Percentiles rank a stretch among this genome's conserved stretches.
These are phyloP conservation scores for Coprinopsis strossmayeri DNA, from an alignment of 768 basidiomycete species.

Conservation along the genomic window DNA sequence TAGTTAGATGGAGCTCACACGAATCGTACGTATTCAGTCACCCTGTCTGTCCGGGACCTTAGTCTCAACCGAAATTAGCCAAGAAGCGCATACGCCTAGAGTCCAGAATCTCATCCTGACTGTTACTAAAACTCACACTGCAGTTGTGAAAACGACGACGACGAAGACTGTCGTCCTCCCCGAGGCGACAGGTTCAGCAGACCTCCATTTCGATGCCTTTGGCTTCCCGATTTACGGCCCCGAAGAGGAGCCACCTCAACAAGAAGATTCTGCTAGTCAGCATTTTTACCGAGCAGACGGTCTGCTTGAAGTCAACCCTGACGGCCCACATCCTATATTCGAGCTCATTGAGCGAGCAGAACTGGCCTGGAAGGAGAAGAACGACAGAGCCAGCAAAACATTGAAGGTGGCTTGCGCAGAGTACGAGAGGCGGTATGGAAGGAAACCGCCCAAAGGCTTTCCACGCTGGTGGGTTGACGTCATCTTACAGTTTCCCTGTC, in stretches of 20 bases:
- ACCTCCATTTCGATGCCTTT: neutral
- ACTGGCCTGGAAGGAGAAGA: conserved; percentile 46
- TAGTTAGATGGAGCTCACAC: neutral
- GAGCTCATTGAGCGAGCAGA: conserved; percentile 70
- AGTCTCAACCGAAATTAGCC: neutral
- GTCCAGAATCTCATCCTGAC: neutral
- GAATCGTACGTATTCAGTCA: neutral
- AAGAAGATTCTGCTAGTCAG: neutral
- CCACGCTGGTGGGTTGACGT: conserved; percentile 62
- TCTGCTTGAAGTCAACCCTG: conserved; percentile 31
- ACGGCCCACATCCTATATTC: conserved; percentile 68
- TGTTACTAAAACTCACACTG: neutral
- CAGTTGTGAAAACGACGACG: neutral
- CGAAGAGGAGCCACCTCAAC: neutral
- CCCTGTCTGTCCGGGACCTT: too few species aligned
- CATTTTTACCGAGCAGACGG: conserved; percentile 32
- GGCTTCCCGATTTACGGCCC: neutral
- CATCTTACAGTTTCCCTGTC: too few species aligned
- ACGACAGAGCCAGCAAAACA: conserved; percentile 68
- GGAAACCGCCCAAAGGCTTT: conserved; percentile 81
- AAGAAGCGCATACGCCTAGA: too few species aligned
- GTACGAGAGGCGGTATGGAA: conserved; percentile 66
- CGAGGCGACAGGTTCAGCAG: neutral
- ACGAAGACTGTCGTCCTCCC: neutral
- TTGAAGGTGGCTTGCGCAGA: conserved; percentile 69